A percentile compares a stretch with the other conserved stretches of the same genome.
phyloP scores from a whole-genome alignment of 1,139 yeast species.

The Hansenula sp. region DNA sequence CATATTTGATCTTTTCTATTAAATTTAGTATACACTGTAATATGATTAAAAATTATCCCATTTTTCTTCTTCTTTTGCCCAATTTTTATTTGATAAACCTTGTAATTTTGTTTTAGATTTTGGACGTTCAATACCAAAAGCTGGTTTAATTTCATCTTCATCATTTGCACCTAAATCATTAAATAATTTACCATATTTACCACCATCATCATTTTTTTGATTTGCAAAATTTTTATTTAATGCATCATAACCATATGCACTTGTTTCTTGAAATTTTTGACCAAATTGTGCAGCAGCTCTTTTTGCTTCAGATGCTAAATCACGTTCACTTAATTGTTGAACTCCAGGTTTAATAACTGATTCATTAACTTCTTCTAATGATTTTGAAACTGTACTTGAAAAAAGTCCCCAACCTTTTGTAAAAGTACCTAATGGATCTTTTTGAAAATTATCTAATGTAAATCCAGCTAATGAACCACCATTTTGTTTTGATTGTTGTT shows the following conservation, averaged over 20 bases:
- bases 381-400: slow-evolving; percentile 76
- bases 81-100: slow-evolving; percentile 40
- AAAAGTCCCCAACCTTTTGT: slow-evolving; percentile 93
- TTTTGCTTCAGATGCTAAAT: slow-evolving; percentile 62
- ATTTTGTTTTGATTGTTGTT: slow-evolving; percentile 11
- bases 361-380: slow-evolving; percentile 82
- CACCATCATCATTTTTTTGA: slow-evolving; percentile 32
- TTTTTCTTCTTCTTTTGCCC: slow-evolving; percentile 37
- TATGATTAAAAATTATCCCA: slow-evolving; percentile 37
- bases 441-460: slow-evolving; percentile 71
- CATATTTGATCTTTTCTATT: background rate
- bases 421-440: slow-evolving; percentile 85
- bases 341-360: slow-evolving; percentile 85
- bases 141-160: slow-evolving; percentile 45
- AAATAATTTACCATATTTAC: slow-evolving; percentile 47
- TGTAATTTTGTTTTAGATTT: slow-evolving; percentile 50
- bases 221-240: slow-evolving; percentile 43
- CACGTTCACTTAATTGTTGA: slow-evolving; percentile 76
- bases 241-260: slow-evolving; percentile 63
- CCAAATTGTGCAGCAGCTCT: slow-evolving; percentile 96
- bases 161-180: slow-evolving; percentile 37
- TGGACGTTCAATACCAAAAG: slow-evolving; percentile 70
- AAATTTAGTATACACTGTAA: background rate
- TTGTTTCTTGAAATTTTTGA: slow-evolving; percentile 87
- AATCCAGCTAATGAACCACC: slow-evolving; percentile 48